A percentile compares a stretch with the other conserved stretches of the same genome.
Evolutionary conservation across 768 basidiomycete species (phyloP).

Genomic region (Crucibulum laeve): DNA sequence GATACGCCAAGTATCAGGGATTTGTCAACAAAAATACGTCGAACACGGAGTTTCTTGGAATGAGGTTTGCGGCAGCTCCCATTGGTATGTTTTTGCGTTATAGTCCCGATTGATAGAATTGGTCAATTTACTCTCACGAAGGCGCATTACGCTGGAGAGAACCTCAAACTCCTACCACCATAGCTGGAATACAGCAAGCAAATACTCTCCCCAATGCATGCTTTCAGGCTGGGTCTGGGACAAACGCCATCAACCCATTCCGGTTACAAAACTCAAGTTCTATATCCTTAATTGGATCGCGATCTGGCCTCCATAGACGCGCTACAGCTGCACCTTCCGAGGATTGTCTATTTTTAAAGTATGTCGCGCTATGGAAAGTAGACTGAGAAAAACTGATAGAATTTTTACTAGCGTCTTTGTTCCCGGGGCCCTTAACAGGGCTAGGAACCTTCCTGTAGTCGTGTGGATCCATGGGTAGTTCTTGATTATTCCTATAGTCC

Average conservation of each 20-base stretch:
- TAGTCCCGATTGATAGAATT: not conserved
- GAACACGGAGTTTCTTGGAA: conserved; percentile 33
- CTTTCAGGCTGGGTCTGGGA: conserved; percentile 21
- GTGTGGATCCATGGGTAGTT: conserved; percentile 46
- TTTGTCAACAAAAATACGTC: conserved; percentile 23
- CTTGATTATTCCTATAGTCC: too few species aligned
- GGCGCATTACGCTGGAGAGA: conserved; percentile 29
- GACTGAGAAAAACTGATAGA: not conserved
- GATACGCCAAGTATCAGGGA: conserved; percentile 42
- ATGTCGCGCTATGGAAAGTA: not conserved
- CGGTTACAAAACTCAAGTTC: conserved; percentile 4
- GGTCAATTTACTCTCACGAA: conserved; percentile 4
- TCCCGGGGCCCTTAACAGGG: conserved; percentile 22
- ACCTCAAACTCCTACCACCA: conserved; percentile 22
- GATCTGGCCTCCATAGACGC: not conserved
- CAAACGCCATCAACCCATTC: conserved; percentile 26
- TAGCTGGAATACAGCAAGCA: conserved; percentile 24
- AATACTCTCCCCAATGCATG: conserved; percentile 26
- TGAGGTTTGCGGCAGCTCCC: conserved; percentile 49
- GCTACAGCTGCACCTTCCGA: conserved; percentile 18
- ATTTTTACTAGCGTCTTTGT: conserved; percentile 24
- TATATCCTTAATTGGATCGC: not conserved
- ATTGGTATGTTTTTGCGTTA: conserved; percentile 22
- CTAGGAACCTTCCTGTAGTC: conserved; percentile 28
- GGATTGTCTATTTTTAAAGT: conserved; percentile 40